Evolutionary conservation across 345 rosid species (phyloP).

Genomic region (Hibiscus mutabilis): DNA sequence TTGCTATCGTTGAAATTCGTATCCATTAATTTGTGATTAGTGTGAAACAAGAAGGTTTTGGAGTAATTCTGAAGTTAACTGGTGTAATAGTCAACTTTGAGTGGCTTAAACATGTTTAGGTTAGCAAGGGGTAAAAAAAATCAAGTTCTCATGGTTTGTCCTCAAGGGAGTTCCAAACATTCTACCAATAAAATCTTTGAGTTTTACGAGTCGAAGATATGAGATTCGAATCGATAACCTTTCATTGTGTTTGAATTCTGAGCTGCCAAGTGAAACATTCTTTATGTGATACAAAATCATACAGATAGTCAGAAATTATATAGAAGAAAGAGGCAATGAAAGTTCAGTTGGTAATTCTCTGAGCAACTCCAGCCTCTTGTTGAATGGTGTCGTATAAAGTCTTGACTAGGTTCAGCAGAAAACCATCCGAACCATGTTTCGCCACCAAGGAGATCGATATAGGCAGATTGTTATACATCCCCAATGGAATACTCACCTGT

Average conservation of each 20-base stretch:
- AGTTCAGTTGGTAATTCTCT: constrained; percentile 1
- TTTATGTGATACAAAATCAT: background rate
- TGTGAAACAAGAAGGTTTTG: no score
- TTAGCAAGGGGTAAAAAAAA: no score
- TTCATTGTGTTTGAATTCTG: background rate
- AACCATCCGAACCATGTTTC: constrained; percentile 67
- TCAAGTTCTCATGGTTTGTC: no score
- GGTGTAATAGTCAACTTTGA: no score
- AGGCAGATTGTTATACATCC: constrained; percentile 49
- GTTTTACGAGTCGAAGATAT: no score
- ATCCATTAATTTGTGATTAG: no score
- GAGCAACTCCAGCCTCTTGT: constrained; percentile 23
- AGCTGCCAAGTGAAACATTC: background rate
- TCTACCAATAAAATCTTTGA: no score
- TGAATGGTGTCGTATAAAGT: constrained; percentile 30
- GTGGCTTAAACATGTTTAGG: no score
- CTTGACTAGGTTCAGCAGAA: constrained; percentile 62
- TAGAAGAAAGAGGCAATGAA: background rate
- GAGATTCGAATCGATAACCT: no score
- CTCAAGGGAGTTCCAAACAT: no score
- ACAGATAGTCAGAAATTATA: background rate
- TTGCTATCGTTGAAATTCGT: no score
- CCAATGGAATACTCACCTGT: constrained; percentile 73
- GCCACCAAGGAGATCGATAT: constrained; percentile 64
- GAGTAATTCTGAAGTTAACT: no score